Evolutionary conservation across 2,329 filamentous ascomycete species (phyloP).

Genomic region (Penicillium palitans): DNA sequence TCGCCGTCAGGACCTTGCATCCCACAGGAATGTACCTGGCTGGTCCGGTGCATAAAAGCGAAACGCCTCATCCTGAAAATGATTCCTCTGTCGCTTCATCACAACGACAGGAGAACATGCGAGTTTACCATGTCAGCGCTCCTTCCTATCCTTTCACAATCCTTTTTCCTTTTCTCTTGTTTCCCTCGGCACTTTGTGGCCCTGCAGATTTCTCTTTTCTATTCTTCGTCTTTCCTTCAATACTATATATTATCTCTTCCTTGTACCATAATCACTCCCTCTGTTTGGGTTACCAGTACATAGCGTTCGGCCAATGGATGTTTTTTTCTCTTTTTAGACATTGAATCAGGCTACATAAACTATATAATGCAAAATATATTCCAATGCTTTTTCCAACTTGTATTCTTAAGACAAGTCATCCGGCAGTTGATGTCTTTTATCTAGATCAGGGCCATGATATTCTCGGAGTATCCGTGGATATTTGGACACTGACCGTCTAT

Average conservation of each 20-base stretch:
- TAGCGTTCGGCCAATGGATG: conserved; percentile 12
- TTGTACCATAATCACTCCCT: conserved; percentile 25
- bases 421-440: neutral
- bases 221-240: conserved; percentile 12
- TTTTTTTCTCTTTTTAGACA: neutral
- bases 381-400: neutral
- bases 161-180: conserved; percentile 4
- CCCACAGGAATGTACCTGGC: conserved; percentile 18
- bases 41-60: conserved; percentile 18
- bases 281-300: conserved; percentile 19
- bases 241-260: conserved; percentile 17
- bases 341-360: neutral
- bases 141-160: neutral
- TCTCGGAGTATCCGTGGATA: neutral
- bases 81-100: conserved; percentile 1
- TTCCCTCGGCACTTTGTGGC: conserved; percentile 1
- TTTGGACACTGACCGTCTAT: no score
- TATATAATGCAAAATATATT: neutral
- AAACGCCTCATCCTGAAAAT: conserved; percentile 5
- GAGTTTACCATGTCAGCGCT: conserved; percentile 1
- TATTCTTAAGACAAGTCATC: neutral
- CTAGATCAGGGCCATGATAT: neutral
- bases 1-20: neutral
- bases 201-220: conserved; percentile 1
- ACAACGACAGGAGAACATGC: neutral